A percentile compares a stretch with the other conserved stretches of the same genome.
Evolutionary conservation across 2,329 filamentous ascomycete genomes (phyloP).

Genomic region (Colletotrichum scovillei): DNA sequence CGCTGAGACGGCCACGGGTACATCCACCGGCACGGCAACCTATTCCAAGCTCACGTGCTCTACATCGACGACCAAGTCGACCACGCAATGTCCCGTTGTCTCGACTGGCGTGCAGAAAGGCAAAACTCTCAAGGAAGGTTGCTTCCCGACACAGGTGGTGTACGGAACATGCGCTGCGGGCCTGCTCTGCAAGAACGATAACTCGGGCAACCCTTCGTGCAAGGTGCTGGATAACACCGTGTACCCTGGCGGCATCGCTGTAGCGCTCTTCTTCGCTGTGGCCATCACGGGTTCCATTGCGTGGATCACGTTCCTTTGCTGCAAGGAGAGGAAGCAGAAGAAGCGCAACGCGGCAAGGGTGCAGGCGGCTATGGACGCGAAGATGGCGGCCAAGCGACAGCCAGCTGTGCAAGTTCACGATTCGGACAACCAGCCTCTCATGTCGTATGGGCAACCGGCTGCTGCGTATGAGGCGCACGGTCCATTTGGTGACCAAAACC

Average conservation of each 20-base stretch:
- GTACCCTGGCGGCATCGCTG: slow-evolving; percentile 57
- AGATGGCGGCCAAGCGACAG: slow-evolving; percentile 58
- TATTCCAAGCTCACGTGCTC: slow-evolving; percentile 39
- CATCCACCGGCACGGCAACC: slow-evolving; percentile 36
- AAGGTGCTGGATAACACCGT: slow-evolving; percentile 53
- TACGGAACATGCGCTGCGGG: slow-evolving; percentile 54
- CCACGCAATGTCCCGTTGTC: slow-evolving; percentile 52
- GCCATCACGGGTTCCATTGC: slow-evolving; percentile 50
- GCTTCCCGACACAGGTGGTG: slow-evolving; percentile 49
- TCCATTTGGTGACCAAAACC: slow-evolving; percentile 29
- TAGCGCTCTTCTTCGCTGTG: slow-evolving; percentile 59
- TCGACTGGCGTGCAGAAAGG: slow-evolving; percentile 53
- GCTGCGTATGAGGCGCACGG: slow-evolving; percentile 21
- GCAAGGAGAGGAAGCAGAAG: slow-evolving; percentile 59
- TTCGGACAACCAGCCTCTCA: slow-evolving; percentile 24
- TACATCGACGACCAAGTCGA: slow-evolving; percentile 45
- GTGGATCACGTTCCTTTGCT: slow-evolving; percentile 62
- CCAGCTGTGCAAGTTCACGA: slow-evolving; percentile 39
- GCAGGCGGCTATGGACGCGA: slow-evolving; percentile 50
- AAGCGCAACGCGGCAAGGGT: slow-evolving; percentile 55
- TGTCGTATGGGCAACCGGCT: slow-evolving; percentile 19
- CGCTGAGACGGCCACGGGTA: not conserved
- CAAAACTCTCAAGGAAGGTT: slow-evolving; percentile 47
- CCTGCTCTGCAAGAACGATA: slow-evolving; percentile 58
- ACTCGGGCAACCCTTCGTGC: slow-evolving; percentile 54